Evolutionary conservation across 2,329 filamentous ascomycete genomes (phyloP).

Genomic region (Trichoderma gracile): DNA sequence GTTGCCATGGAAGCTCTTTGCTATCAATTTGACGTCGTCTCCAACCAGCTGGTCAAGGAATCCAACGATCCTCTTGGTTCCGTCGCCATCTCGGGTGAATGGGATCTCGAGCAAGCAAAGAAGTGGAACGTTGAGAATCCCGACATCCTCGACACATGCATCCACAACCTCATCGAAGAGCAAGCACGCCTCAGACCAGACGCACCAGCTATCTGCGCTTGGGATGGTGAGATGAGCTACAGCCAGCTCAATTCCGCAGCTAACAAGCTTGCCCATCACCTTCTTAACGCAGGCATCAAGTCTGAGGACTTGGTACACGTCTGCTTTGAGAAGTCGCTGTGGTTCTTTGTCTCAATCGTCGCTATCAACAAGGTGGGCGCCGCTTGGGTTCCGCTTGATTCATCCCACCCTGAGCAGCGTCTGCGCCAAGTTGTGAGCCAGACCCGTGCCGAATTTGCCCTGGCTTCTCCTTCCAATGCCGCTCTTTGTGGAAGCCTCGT

Average conservation of each 20-base stretch:
- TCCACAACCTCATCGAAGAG: constrained; percentile 12
- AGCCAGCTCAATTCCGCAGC: constrained; percentile 25
- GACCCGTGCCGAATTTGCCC: background rate
- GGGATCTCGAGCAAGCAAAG: constrained; percentile 18
- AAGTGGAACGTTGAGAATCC: constrained; percentile 20
- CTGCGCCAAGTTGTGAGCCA: constrained; percentile 13
- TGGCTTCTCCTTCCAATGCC: constrained; percentile 11
- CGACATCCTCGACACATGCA: constrained; percentile 15
- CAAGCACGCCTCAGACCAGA: constrained; percentile 5
- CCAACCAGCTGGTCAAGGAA: constrained; percentile 7
- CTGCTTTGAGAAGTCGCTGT: constrained; percentile 30
- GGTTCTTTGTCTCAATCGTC: constrained; percentile 31
- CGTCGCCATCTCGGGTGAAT: constrained; percentile 3
- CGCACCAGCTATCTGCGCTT: constrained; percentile 27
- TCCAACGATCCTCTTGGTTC: constrained; percentile 1
- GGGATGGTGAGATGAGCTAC: constrained; percentile 32
- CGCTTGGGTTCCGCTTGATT: constrained; percentile 22
- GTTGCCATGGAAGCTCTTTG: constrained; percentile 15
- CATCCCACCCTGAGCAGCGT: constrained; percentile 9
- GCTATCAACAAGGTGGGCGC: constrained; percentile 35
- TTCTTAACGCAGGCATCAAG: constrained; percentile 29
- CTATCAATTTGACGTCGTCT: constrained; percentile 20
- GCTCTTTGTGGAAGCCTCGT: constrained; percentile 8
- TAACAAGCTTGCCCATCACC: background rate
- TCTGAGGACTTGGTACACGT: constrained; percentile 28